phyloP scores from a whole-genome alignment of 495 filamentous ascomycete genomes.

The Aspergillus wentii region DNA sequence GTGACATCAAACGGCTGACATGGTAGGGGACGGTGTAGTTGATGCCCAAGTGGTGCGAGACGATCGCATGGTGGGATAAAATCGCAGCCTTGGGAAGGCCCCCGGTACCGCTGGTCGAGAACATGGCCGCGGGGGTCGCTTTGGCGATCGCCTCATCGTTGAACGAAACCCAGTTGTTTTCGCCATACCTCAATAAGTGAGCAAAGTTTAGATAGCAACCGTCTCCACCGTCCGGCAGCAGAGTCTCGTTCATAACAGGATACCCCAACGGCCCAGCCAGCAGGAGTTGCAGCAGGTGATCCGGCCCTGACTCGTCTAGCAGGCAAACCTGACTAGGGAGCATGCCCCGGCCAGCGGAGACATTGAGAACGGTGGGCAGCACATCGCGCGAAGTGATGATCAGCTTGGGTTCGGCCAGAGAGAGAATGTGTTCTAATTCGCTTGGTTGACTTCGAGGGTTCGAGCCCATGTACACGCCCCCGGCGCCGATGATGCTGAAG shows the following conservation, averaged over 20 bases:
- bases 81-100: conserved; percentile 56
- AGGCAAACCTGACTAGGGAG: conserved; percentile 35
- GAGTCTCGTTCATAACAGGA: conserved; percentile 12
- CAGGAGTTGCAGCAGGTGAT: conserved; percentile 29
- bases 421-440: conserved; percentile 28
- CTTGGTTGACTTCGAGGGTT: conserved; percentile 27
- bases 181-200: conserved; percentile 44
- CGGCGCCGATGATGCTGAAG: conserved; percentile 38
- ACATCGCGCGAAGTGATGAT: conserved; percentile 25
- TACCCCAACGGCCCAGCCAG: conserved; percentile 17
- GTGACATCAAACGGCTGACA: conserved; percentile 47
- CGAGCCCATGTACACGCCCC: conserved; percentile 35
- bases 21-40: conserved; percentile 43
- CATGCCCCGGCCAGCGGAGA: conserved; percentile 3
- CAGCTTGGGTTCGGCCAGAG: conserved; percentile 24
- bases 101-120: conserved; percentile 54
- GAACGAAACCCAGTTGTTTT: conserved; percentile 50
- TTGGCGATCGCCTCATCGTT: conserved; percentile 37
- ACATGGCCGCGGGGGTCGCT: conserved; percentile 47
- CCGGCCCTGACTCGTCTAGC: conserved; percentile 37
- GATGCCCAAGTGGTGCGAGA: conserved; percentile 48
- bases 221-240: conserved; percentile 14
- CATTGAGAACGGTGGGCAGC: conserved; percentile 14
- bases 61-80: conserved; percentile 46
- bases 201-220: conserved; percentile 25